phyloP scores from a whole-genome alignment of 1,284 basidiomycete genomes.

The Melanopsichium pennsylvanicum region DNA sequence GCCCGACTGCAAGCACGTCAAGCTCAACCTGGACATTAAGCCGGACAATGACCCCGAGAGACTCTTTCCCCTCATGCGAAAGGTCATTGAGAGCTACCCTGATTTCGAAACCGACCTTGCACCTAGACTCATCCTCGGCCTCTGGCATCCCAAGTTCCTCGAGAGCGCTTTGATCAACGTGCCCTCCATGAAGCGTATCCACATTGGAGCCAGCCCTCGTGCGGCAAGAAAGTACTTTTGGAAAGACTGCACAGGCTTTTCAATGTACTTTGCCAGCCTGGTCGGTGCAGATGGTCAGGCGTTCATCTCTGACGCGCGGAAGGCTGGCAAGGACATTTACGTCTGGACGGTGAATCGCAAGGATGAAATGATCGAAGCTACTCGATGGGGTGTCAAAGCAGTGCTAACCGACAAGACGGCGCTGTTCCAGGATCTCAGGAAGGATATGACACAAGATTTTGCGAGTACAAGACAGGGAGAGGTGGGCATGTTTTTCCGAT shows the following conservation, averaged over 20 bases:
- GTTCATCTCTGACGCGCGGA: constrained; percentile 81
- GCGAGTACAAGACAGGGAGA: constrained; percentile 44
- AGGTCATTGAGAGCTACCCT: constrained; percentile 75
- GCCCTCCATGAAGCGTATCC: constrained; percentile 82
- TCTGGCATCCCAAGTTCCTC: constrained; percentile 86
- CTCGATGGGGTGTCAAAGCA: constrained; percentile 86
- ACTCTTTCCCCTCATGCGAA: constrained; percentile 85
- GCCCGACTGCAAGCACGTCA: constrained; percentile 60
- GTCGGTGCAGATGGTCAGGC: constrained; percentile 75
- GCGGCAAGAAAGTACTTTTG: constrained; percentile 88
- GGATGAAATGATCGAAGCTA: constrained; percentile 93
- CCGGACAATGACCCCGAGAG: constrained; percentile 87
- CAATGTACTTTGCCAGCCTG: constrained; percentile 80
- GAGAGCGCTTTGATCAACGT: constrained; percentile 77
- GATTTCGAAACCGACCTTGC: constrained; percentile 82
- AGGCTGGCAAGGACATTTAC: constrained; percentile 81
- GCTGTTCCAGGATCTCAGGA: constrained; percentile 78
- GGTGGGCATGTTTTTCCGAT: constrained; percentile 61
- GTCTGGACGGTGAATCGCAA: constrained; percentile 96
- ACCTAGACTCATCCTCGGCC: constrained; percentile 84
- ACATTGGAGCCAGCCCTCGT: constrained; percentile 76
- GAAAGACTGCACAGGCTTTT: constrained; percentile 86
- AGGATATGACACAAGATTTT: constrained; percentile 68
- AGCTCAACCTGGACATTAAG: constrained; percentile 80
- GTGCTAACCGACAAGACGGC: constrained; percentile 87